Conservation (phyloP, 1,284 basidiomycete genomes). For the Rhizoctonia solani region DNA sequence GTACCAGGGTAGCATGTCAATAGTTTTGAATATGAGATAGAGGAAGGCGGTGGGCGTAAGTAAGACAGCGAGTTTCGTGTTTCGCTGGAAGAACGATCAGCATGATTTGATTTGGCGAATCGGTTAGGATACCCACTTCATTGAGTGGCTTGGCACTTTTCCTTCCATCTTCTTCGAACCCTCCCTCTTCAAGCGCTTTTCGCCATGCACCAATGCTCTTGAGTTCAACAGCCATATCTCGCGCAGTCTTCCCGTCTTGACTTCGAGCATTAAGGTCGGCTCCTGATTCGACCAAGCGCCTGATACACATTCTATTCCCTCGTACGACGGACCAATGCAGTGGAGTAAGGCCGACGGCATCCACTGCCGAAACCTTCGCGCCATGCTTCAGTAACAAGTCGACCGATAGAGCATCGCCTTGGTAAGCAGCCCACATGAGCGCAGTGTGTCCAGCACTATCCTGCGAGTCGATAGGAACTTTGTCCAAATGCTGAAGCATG, state of each 20-base stretch:
- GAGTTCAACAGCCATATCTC: slow-evolving; percentile 94
- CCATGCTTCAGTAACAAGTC: slow-evolving; percentile 89
- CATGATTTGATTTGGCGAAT: slow-evolving; percentile 5
- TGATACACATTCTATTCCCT: slow-evolving; percentile 84
- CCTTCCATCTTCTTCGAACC: slow-evolving; percentile 75
- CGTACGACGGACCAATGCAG: slow-evolving; percentile 99
- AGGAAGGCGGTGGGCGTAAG: slow-evolving; percentile 77
- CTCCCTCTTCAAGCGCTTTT: slow-evolving; percentile 84
- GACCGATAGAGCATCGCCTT: slow-evolving; percentile 94
- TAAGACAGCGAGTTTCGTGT: slow-evolving; percentile 83
- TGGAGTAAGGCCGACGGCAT: slow-evolving; percentile 85
- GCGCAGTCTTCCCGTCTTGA: slow-evolving; percentile 82
- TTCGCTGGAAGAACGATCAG: slow-evolving; percentile 54
- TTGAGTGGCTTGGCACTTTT: slow-evolving; percentile 67
- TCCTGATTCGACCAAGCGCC: slow-evolving; percentile 81
- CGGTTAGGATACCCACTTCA: slow-evolving; percentile 56
- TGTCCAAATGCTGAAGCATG: slow-evolving; percentile 81
- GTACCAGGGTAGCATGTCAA: slow-evolving; percentile 87
- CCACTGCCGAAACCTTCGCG: slow-evolving; percentile 74
- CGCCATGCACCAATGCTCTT: slow-evolving; percentile 89
- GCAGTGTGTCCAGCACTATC: slow-evolving; percentile 85
- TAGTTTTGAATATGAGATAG: slow-evolving; percentile 80
- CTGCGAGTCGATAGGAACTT: slow-evolving; percentile 77
- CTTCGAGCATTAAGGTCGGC: slow-evolving; percentile 84
- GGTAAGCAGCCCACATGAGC: slow-evolving; percentile 99